Evolutionary conservation across 2,329 filamentous ascomycete genomes (phyloP).

Genomic region (Aureobasidium sp.): DNA sequence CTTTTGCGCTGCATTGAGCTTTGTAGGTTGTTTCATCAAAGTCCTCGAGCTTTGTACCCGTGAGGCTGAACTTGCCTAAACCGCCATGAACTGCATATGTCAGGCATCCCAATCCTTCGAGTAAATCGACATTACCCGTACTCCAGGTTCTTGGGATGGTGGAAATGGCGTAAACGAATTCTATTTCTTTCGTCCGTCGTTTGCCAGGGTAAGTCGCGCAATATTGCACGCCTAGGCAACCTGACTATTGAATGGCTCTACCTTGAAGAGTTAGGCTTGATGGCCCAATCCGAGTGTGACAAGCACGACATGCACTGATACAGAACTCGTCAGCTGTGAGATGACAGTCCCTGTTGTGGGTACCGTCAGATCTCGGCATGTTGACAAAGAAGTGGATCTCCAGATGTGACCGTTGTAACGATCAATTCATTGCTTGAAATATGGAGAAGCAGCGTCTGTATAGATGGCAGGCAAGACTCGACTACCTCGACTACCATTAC

Average conservation of each 20-base stretch:
- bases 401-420: too few species aligned
- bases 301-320: conserved; percentile 3
- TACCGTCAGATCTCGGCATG: not conserved
- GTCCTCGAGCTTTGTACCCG: not conserved
- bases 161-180: not conserved
- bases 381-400: not conserved
- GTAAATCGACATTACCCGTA: not conserved
- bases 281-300: not conserved
- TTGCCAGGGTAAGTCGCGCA: not conserved
- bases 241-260: not conserved
- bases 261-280: not conserved
- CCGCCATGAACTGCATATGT: not conserved
- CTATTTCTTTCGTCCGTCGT: not conserved
- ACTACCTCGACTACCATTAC: not conserved
- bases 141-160: not conserved
- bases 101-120: not conserved
- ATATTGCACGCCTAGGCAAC: not conserved
- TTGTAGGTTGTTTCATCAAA: not conserved
- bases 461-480: not conserved
- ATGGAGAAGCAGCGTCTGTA: not conserved
- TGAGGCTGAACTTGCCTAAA: not conserved
- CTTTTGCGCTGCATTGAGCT: not conserved
- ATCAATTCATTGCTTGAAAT: not conserved
- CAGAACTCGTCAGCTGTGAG: not conserved
- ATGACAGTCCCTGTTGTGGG: not conserved